phyloP scores from a whole-genome alignment of 345 rosid species.

The Acer negundo region DNA sequence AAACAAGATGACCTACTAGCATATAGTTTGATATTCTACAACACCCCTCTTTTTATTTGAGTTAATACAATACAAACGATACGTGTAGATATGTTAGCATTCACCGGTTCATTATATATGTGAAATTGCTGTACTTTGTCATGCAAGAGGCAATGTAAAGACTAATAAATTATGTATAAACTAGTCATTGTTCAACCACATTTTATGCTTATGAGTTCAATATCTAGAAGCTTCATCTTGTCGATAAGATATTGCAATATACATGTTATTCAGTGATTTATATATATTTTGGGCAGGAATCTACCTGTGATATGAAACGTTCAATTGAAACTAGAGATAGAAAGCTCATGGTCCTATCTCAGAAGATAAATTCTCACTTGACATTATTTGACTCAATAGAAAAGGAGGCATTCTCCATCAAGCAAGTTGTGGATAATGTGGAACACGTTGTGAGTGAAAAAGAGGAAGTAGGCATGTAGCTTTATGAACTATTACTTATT shows the following conservation, averaged over 20 bases:
- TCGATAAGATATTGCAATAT: too few species aligned
- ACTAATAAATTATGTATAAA: neutral
- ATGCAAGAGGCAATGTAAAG: neutral
- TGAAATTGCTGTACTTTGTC: neutral
- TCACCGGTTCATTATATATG: too few species aligned
- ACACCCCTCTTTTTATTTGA: too few species aligned
- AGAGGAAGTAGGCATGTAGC: constrained; percentile 77
- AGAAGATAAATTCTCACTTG: constrained; percentile 68
- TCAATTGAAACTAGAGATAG: constrained; percentile 58
- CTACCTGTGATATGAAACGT: constrained; percentile 66
- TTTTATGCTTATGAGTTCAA: neutral
- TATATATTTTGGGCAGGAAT: constrained; percentile 52
- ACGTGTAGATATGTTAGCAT: too few species aligned
- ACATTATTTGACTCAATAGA: constrained; percentile 74
- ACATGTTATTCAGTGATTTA: neutral
- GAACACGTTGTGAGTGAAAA: constrained; percentile 58
- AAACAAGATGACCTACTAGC: too few species aligned
- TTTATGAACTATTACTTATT: constrained; percentile 28
- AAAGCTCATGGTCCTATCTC: constrained; percentile 44
- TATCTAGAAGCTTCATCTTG: neutral
- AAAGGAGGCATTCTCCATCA: constrained; percentile 67
- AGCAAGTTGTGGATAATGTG: constrained; percentile 57
- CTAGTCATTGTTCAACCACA: neutral
- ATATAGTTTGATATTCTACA: too few species aligned
- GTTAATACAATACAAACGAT: too few species aligned